Evolutionary conservation across 306 rosid genomes (phyloP).

Genomic region (Lotus japonicus): DNA sequence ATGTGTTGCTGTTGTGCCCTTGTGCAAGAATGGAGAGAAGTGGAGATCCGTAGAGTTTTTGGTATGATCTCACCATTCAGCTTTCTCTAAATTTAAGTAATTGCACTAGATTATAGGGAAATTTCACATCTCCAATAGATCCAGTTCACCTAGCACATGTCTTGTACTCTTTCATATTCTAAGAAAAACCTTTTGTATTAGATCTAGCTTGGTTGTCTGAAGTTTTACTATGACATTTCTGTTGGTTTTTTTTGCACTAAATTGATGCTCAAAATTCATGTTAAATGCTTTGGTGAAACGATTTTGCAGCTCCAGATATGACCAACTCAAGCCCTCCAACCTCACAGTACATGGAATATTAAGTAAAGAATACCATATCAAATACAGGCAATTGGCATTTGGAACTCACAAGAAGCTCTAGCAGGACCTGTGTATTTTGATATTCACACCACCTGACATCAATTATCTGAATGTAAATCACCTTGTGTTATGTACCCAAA

Average conservation of each 20-base stretch:
- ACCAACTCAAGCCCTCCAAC: conserved; percentile 72
- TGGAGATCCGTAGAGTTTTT: conserved; percentile 55
- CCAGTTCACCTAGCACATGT: not conserved
- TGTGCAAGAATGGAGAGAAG: conserved; percentile 99
- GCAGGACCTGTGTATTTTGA: conserved; percentile 10
- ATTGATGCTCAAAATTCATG: not conserved
- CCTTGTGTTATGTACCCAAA: not conserved
- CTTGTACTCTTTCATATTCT: not conserved
- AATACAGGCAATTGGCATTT: conserved; percentile 26
- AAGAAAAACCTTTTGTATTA: no score
- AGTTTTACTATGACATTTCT: not conserved
- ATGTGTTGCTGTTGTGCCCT: conserved; percentile 98
- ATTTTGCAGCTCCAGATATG: conserved; percentile 64
- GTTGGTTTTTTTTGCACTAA: not conserved
- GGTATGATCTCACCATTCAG: conserved; percentile 36
- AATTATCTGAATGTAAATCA: conserved; percentile 20
- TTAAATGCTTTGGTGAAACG: conserved; percentile 14
- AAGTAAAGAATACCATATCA: conserved; percentile 17
- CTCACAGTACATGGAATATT: conserved; percentile 73
- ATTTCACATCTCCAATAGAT: not conserved
- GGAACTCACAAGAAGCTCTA: conserved; percentile 12
- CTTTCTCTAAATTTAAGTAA: not conserved
- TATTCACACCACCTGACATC: not conserved
- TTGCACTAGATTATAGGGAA: not conserved
- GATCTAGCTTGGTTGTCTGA: no score